These are phyloP conservation scores for Fusarium chaquense DNA, from an alignment of 2,329 filamentous ascomycete species.

Conservation along the genomic window DNA sequence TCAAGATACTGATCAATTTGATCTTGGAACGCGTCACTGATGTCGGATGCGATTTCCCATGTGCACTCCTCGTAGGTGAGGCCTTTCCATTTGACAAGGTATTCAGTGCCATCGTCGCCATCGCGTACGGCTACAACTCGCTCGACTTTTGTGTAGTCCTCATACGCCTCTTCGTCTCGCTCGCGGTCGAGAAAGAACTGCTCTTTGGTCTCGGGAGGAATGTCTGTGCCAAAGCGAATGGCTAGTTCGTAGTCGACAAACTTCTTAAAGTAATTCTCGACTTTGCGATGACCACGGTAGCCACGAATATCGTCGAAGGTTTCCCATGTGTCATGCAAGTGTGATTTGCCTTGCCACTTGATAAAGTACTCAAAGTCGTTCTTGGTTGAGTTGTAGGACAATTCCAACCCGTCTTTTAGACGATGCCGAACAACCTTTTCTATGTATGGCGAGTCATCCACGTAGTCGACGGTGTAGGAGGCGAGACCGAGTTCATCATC, in stretches of 20 bases:
- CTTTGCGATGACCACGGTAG: conserved; percentile 85
- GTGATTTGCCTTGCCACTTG: conserved; percentile 97
- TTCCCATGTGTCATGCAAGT: conserved; percentile 97
- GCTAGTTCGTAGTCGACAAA: conserved; percentile 83
- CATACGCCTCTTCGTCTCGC: conserved; percentile 86
- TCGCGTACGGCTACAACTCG: conserved; percentile 87
- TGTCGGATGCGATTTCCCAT: conserved; percentile 84
- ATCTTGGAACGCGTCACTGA: conserved; percentile 83
- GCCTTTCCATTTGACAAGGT: conserved; percentile 97
- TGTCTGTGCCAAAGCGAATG: conserved; percentile 79
- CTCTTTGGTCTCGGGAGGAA: conserved; percentile 87
- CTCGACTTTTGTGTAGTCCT: conserved; percentile 93
- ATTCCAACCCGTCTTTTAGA: conserved; percentile 74
- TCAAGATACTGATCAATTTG: conserved; percentile 94
- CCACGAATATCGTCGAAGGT: conserved; percentile 77
- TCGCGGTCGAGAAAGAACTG: conserved; percentile 97
- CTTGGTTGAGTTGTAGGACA: conserved; percentile 67
- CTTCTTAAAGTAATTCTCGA: conserved; percentile 96
- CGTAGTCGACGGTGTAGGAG: conserved; percentile 76
- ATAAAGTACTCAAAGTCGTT: conserved; percentile 92
- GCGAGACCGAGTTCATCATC: conserved; percentile 70
- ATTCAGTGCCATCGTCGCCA: conserved; percentile 84
- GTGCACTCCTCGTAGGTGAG: conserved; percentile 94
- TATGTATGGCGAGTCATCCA: conserved; percentile 86
- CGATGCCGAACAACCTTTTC: conserved; percentile 92